phyloP scores from a whole-genome alignment of 495 filamentous ascomycete genomes.

The Tuber magnatum region DNA sequence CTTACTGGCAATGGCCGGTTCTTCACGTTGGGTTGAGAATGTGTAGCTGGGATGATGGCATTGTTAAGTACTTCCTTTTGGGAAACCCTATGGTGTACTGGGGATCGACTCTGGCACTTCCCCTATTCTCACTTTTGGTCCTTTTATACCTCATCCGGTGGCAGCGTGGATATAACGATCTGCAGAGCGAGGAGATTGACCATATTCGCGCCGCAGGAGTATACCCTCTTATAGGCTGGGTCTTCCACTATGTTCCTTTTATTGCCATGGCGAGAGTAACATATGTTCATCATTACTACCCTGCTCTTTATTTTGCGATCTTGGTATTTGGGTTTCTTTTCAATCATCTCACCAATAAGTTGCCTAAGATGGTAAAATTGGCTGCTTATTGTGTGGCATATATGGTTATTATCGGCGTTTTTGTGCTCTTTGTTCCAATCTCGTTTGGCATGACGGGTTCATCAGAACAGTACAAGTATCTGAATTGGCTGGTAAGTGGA shows the following conservation, averaged over 20 bases:
- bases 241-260: slow-evolving; percentile 93
- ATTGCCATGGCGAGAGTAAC: slow-evolving; percentile 96
- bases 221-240: slow-evolving; percentile 89
- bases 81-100: slow-evolving; percentile 96
- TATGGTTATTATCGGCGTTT: slow-evolving; percentile 63
- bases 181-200: slow-evolving; percentile 71
- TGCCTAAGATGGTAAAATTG: slow-evolving; percentile 55
- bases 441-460: slow-evolving; percentile 90
- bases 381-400: slow-evolving; percentile 66
- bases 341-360: slow-evolving; percentile 67
- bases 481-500: slow-evolving; percentile 78
- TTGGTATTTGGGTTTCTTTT: slow-evolving; percentile 78
- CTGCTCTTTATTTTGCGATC: slow-evolving; percentile 96
- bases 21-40: slow-evolving; percentile 91
- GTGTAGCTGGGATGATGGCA: slow-evolving; percentile 96
- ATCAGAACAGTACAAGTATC: slow-evolving; percentile 74
- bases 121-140: slow-evolving; percentile 61
- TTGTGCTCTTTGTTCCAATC: slow-evolving; percentile 85
- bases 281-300: slow-evolving; percentile 99
- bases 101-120: slow-evolving; percentile 75
- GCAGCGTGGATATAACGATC: slow-evolving; percentile 88
- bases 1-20: slow-evolving; percentile 98
- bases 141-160: slow-evolving; percentile 86
- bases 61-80: slow-evolving; percentile 95
- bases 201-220: slow-evolving; percentile 89